Percentiles rank a stretch among this genome's conserved stretches.
Conservation (phyloP, 2,329 filamentous ascomycete genomes). For the Catunica adiposa region DNA sequence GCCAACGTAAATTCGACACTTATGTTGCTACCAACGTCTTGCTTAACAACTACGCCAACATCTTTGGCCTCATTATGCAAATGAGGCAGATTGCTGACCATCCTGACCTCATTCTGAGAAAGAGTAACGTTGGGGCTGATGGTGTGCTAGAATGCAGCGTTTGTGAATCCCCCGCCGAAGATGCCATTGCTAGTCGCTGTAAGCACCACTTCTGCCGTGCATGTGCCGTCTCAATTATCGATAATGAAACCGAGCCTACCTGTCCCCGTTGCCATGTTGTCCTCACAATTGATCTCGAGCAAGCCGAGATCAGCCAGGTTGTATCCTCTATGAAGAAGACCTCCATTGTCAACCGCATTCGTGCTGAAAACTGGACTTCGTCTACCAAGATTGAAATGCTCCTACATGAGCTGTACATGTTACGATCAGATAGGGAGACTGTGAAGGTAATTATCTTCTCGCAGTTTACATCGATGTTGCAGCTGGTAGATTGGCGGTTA, state of each 20-base stretch:
- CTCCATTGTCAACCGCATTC: slow-evolving; percentile 95
- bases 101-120: slow-evolving; percentile 76
- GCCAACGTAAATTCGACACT: slow-evolving; percentile 77
- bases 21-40: slow-evolving; percentile 90
- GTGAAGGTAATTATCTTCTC: slow-evolving; percentile 97
- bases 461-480: slow-evolving; percentile 93
- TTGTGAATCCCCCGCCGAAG: slow-evolving; percentile 90
- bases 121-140: slow-evolving; percentile 61
- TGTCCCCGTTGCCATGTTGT: slow-evolving; percentile 87
- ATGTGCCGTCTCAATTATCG: slow-evolving; percentile 39
- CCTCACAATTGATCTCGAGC: slow-evolving; percentile 80
- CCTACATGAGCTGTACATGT: slow-evolving; percentile 81
- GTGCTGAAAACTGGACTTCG: slow-evolving; percentile 97
- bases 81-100: slow-evolving; percentile 98
- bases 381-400: slow-evolving; percentile 97
- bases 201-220: slow-evolving; percentile 54
- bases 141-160: slow-evolving; percentile 86
- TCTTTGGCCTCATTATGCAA: slow-evolving; percentile 97
- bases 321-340: slow-evolving; percentile 66
- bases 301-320: slow-evolving; percentile 86
- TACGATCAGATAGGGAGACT: slow-evolving; percentile 81
- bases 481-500: slow-evolving; percentile 91
- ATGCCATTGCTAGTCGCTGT: slow-evolving; percentile 81
- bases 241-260: slow-evolving; percentile 58
- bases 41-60: slow-evolving; percentile 96